These are phyloP conservation scores for Sporothrix pseudoabietina DNA, from an alignment of 2,329 filamentous ascomycete species.

Conservation along the genomic window DNA sequence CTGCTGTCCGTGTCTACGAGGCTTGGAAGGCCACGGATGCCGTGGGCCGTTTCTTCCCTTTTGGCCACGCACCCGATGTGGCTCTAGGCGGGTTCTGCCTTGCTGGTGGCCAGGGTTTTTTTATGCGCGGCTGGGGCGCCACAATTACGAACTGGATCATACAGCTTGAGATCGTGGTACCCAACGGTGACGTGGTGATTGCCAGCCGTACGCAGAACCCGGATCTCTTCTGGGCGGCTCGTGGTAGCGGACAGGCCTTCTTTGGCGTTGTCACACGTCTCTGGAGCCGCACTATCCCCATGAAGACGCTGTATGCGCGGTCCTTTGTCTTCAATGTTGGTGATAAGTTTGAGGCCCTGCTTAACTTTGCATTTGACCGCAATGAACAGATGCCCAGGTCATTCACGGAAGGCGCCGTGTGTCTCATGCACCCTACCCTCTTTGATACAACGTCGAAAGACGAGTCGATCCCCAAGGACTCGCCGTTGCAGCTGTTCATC, in stretches of 20 bases:
- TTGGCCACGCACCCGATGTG: background rate
- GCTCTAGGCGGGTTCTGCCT: background rate
- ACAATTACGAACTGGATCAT: background rate
- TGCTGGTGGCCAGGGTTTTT: background rate
- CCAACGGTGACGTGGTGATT: background rate
- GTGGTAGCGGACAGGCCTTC: background rate
- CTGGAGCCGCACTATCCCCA: background rate
- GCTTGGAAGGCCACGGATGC: background rate
- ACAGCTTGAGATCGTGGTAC: background rate
- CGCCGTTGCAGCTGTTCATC: background rate
- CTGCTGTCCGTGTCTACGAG: background rate
- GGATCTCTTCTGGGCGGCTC: background rate
- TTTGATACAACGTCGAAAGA: background rate
- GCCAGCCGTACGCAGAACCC: background rate
- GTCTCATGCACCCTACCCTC: background rate
- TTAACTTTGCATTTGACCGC: background rate
- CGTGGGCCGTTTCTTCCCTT: background rate
- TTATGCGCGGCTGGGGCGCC: background rate
- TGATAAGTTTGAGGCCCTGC: background rate
- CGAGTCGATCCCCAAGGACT: background rate
- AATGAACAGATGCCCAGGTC: background rate
- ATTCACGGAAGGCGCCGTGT: background rate
- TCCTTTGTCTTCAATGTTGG: background rate
- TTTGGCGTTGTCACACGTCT: background rate
- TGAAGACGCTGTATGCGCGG: background rate